phyloP scores from a whole-genome alignment of 2,329 filamentous ascomycete species.

The Trichoderma atroviride region DNA sequence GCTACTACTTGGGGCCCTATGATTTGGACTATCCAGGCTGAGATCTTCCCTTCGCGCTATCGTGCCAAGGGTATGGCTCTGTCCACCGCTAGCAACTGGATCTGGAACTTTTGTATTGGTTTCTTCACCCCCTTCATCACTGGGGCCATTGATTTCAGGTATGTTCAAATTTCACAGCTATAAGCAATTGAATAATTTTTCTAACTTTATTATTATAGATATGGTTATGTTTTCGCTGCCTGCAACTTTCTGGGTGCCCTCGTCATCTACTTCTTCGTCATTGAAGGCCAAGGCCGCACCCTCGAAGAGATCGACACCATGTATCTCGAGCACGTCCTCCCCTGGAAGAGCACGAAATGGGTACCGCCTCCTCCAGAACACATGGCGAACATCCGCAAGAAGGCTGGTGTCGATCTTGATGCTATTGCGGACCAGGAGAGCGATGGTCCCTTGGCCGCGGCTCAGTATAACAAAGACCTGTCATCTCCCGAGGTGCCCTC shows the following conservation, averaged over 20 bases:
- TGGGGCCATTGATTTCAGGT: conserved; percentile 68
- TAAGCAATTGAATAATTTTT: background rate
- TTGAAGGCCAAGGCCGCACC: conserved; percentile 71
- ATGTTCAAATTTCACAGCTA: background rate
- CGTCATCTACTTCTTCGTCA: conserved; percentile 76
- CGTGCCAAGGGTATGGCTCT: conserved; percentile 63
- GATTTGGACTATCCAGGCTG: conserved; percentile 65
- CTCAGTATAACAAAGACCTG: background rate
- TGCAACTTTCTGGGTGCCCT: conserved; percentile 67
- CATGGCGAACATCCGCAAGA: conserved; percentile 46
- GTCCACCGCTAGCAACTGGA: conserved; percentile 65
- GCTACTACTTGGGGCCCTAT: conserved; percentile 70
- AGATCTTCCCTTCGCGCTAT: conserved; percentile 66
- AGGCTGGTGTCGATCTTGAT: conserved; percentile 47
- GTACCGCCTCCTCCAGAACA: conserved; percentile 47
- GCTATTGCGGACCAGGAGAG: conserved; percentile 24
- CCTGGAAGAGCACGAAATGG: conserved; percentile 64
- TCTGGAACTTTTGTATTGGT: conserved; percentile 73
- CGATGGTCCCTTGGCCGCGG: conserved; percentile 5
- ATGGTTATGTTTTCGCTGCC: conserved; percentile 75
- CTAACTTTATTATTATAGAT: conserved; percentile 2
- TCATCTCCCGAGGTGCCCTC: background rate
- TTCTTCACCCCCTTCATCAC: conserved; percentile 85
- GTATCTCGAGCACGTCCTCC: conserved; percentile 68
- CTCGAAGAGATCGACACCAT: conserved; percentile 81